These are phyloP conservation scores for Colletotrichum navitas DNA, from an alignment of 2,329 filamentous ascomycete species.

Conservation along the genomic window DNA sequence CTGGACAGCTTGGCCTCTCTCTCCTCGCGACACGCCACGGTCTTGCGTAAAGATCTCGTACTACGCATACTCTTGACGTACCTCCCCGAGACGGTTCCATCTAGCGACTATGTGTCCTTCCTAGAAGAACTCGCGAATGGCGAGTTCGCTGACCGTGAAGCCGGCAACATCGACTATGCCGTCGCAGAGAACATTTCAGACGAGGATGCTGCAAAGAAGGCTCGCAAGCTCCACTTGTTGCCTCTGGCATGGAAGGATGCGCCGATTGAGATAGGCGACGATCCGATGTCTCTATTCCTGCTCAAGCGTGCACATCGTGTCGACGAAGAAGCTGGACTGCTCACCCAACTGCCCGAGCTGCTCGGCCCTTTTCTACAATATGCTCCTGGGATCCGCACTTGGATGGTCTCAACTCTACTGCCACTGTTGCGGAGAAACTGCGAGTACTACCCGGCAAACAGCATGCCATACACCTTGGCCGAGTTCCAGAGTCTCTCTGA, in stretches of 20 bases:
- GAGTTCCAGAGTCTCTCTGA: conserved; percentile 74
- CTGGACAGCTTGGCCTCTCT: conserved; percentile 72
- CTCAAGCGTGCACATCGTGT: conserved; percentile 76
- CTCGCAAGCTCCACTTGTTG: conserved; percentile 72
- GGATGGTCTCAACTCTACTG: conserved; percentile 77
- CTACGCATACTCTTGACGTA: conserved; percentile 82
- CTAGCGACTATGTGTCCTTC: conserved; percentile 72
- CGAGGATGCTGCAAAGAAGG: conserved; percentile 73
- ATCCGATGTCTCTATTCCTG: conserved; percentile 73
- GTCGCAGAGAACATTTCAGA: conserved; percentile 70
- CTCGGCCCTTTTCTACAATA: conserved; percentile 76
- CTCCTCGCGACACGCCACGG: conserved; percentile 65
- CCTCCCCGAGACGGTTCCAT: conserved; percentile 77
- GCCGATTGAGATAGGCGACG: conserved; percentile 61
- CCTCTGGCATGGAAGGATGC: conserved; percentile 66
- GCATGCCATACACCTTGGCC: conserved; percentile 65
- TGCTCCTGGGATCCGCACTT: conserved; percentile 71
- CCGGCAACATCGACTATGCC: conserved; percentile 66
- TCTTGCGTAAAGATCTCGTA: conserved; percentile 73
- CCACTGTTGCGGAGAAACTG: conserved; percentile 77
- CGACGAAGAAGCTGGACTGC: conserved; percentile 78
- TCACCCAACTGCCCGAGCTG: conserved; percentile 76
- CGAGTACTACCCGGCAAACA: conserved; percentile 73
- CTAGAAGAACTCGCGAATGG: conserved; percentile 68
- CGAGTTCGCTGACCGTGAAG: conserved; percentile 56